These are phyloP conservation scores for Colletotrichum eleusines DNA, from an alignment of 2,329 filamentous ascomycete genomes.

Conservation along the genomic window DNA sequence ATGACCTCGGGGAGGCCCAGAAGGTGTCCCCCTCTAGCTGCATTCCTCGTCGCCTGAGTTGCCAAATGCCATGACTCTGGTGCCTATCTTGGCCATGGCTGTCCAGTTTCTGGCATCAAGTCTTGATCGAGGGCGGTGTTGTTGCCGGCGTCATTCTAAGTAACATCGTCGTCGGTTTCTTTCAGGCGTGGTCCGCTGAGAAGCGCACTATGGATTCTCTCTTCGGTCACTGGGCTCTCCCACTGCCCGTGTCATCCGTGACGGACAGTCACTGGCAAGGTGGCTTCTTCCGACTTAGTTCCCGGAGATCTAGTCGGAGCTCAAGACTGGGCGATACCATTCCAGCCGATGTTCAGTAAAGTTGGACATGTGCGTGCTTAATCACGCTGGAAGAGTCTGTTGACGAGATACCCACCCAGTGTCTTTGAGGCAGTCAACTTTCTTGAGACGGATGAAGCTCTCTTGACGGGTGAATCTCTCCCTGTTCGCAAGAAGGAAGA, in stretches of 20 bases:
- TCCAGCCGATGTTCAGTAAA: constrained; percentile 55
- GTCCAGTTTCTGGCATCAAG: constrained; percentile 63
- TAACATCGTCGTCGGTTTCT: constrained; percentile 66
- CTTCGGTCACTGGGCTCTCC: constrained; percentile 61
- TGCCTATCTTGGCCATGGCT: constrained; percentile 62
- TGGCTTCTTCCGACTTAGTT: constrained; percentile 67
- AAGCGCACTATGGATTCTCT: constrained; percentile 67
- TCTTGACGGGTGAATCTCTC: constrained; percentile 72
- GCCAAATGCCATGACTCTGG: constrained; percentile 72
- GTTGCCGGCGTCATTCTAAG: constrained; percentile 63
- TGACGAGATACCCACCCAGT: constrained; percentile 43
- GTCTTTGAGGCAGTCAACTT: constrained; percentile 66
- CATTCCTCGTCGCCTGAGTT: constrained; percentile 69
- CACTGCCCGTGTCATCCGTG: constrained; percentile 62
- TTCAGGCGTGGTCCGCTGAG: constrained; percentile 65
- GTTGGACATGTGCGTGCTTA: constrained; percentile 13
- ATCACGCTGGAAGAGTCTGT: too few species aligned
- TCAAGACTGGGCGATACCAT: constrained; percentile 61
- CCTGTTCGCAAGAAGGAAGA: constrained; percentile 67
- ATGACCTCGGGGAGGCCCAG: constrained; percentile 63
- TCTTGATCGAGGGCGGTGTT: constrained; percentile 68
- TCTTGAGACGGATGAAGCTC: constrained; percentile 70
- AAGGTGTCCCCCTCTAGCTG: constrained; percentile 64
- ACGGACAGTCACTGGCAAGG: constrained; percentile 59
- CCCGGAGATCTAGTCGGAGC: constrained; percentile 69